phyloP scores from a whole-genome alignment of 768 basidiomycete genomes.

The Boletus edulis region DNA sequence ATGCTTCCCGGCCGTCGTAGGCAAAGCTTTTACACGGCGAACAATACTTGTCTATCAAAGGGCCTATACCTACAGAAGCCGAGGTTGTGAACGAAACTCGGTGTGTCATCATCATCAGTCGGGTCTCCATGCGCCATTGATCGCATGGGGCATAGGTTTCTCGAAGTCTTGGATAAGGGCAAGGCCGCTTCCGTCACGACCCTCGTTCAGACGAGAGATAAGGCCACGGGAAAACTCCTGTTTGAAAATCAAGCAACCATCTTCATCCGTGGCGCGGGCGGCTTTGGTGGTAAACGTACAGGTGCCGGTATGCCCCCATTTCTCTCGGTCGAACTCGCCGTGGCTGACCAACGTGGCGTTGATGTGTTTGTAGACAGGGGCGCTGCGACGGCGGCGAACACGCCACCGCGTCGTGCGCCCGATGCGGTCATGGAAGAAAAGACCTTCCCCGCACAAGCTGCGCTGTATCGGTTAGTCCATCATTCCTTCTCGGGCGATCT shows the following conservation, averaged over 20 bases:
- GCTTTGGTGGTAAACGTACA: slow-evolving; percentile 87
- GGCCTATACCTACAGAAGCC: slow-evolving; percentile 81
- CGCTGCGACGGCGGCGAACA: slow-evolving; percentile 78
- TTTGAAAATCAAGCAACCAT: slow-evolving; percentile 93
- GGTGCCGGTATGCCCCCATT: slow-evolving; percentile 59
- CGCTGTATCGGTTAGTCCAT: slow-evolving; percentile 76
- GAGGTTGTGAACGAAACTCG: slow-evolving; percentile 73
- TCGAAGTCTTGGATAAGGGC: slow-evolving; percentile 87
- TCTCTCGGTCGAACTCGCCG: slow-evolving; percentile 3
- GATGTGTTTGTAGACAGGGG: slow-evolving; percentile 68
- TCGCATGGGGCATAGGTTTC: slow-evolving; percentile 41
- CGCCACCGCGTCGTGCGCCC: slow-evolving; percentile 76
- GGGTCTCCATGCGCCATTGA: slow-evolving; percentile 11
- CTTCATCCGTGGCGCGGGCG: slow-evolving; percentile 92
- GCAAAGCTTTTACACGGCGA: slow-evolving; percentile 98
- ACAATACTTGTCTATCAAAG: slow-evolving; percentile 88
- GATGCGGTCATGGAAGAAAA: slow-evolving; percentile 89
- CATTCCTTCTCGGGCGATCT: not conserved
- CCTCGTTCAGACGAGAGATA: slow-evolving; percentile 78
- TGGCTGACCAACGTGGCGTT: not conserved
- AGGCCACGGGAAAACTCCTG: slow-evolving; percentile 69
- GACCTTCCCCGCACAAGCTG: slow-evolving; percentile 80
- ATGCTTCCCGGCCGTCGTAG: slow-evolving; percentile 34
- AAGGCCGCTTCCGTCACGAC: slow-evolving; percentile 90
- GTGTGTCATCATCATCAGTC: slow-evolving; percentile 30